Conservation (phyloP, 2,329 filamentous ascomycete species). For the Calonectria leucothoes region DNA sequence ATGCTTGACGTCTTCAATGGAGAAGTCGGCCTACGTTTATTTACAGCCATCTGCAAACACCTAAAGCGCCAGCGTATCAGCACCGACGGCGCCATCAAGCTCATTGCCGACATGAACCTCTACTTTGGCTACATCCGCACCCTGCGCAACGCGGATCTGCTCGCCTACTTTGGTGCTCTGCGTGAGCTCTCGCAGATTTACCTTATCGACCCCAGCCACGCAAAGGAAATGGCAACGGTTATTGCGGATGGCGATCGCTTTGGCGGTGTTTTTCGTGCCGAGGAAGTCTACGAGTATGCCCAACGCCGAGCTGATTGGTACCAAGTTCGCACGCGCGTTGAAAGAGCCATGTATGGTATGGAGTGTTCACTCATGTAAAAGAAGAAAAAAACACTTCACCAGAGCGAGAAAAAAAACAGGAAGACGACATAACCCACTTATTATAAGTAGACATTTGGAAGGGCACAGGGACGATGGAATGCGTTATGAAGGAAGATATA, state of each 20-base stretch:
- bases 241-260: slow-evolving; percentile 94
- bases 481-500: slow-evolving; percentile 14
- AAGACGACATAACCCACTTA: neutral
- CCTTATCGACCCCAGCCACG: slow-evolving; percentile 84
- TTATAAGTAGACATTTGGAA: neutral
- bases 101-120: slow-evolving; percentile 97
- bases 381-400: no score
- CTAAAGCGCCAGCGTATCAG: slow-evolving; percentile 95
- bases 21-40: slow-evolving; percentile 93
- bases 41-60: slow-evolving; percentile 94
- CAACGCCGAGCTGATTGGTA: slow-evolving; percentile 97
- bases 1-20: slow-evolving; percentile 99
- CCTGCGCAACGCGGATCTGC: slow-evolving; percentile 83
- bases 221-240: slow-evolving; percentile 94
- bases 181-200: slow-evolving; percentile 96
- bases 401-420: neutral
- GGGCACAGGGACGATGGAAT: neutral
- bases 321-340: slow-evolving; percentile 85
- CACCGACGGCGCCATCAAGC: slow-evolving; percentile 87
- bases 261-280: slow-evolving; percentile 89
- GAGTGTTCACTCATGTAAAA: slow-evolving; percentile 87
- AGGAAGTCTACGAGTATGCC: slow-evolving; percentile 98
- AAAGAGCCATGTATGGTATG: slow-evolving; percentile 96
- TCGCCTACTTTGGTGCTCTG: slow-evolving; percentile 91
- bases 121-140: slow-evolving; percentile 88